Evolutionary conservation across 2,329 filamentous ascomycete species (phyloP), one percentile per base, ranked within the genome.

Genomic region (Nannizzia gypsea): DNA sequence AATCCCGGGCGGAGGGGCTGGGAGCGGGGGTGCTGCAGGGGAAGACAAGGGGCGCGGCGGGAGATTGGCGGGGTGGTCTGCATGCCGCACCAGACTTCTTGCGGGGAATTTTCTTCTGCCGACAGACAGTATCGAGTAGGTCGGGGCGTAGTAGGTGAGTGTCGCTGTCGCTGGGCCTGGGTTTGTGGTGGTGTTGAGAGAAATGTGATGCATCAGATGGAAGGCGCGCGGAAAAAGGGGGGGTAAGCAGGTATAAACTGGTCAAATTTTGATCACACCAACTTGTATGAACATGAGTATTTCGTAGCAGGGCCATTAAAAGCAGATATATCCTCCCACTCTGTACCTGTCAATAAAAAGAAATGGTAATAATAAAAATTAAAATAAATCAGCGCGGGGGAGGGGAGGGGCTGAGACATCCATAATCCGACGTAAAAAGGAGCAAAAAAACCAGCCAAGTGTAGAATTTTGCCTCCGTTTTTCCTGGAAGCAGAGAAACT

Each of bases 381-480:
- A 50, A 26, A 50, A 13, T 13, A 50, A 24, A 50, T 50, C 22
- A 24, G 44, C 44, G 9, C 22, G 44, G 44, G 44, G 44, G 8
- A 3, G 44, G 15, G 8, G 22, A 50, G 4, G 13, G 22, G 22
- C 44, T 50, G 44, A 50, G 44, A 50, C 44, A 50, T 15, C 44
- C 44, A 50, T 20, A 42, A 42, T 15, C 20, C 42, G 24, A 17
- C 13, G 17, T 54, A 54, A 20, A 13, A 54, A 36, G 13, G 13
- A 36, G 31, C 31, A 13, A 54, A 54, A 54, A 54, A 31, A 34
- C 50, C 50, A 57, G 4, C 34, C 34, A 57, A 26, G 3, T 24
- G 55, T 15, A 34, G 24, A 11, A 57, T 57, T 57, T 40, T 57
- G 55, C 55, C 55, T 57, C 55, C 55, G 9, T 34, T 34, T 34